Conservation (phyloP, 768 basidiomycete species). For the Tricholomella constricta region DNA sequence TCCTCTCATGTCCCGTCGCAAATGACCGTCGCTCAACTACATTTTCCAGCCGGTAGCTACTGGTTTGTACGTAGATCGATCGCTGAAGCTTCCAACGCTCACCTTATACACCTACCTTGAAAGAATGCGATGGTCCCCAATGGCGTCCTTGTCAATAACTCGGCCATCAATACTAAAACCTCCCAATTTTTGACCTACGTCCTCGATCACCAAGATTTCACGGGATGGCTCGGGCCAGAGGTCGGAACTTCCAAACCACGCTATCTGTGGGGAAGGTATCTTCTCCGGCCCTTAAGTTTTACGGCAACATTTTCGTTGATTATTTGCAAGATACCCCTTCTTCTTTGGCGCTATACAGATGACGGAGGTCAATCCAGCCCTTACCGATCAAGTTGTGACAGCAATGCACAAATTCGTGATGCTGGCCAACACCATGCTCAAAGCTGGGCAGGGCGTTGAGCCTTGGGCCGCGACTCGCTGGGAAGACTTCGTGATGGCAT, state of each 20-base stretch:
- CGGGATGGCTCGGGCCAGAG: constrained; percentile 60
- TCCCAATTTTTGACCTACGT: constrained; percentile 53
- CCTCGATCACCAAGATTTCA: constrained; percentile 50
- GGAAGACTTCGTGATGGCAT: constrained; percentile 57
- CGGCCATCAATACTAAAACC: constrained; percentile 48
- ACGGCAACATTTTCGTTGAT: background rate
- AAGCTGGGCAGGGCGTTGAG: constrained; percentile 53
- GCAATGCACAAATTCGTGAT: constrained; percentile 55
- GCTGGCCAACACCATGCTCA: constrained; percentile 56
- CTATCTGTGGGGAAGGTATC: constrained; percentile 54
- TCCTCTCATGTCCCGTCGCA: background rate
- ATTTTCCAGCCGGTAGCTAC: constrained; percentile 53
- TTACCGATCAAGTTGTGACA: constrained; percentile 46
- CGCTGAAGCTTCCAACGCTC: background rate
- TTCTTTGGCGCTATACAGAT: constrained; percentile 62
- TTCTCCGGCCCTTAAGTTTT: background rate
- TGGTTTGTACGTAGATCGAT: constrained; percentile 48
- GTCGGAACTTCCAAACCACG: constrained; percentile 54
- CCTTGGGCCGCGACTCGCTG: constrained; percentile 55
- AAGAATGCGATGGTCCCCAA: constrained; percentile 59
- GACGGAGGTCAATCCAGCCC: constrained; percentile 46
- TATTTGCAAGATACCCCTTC: constrained; percentile 48
- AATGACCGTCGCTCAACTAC: background rate
- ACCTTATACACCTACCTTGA: background rate
- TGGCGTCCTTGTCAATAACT: constrained; percentile 46